These are phyloP conservation scores for Vicia faba DNA, from an alignment of 306 rosid species.

Conservation along the genomic window DNA sequence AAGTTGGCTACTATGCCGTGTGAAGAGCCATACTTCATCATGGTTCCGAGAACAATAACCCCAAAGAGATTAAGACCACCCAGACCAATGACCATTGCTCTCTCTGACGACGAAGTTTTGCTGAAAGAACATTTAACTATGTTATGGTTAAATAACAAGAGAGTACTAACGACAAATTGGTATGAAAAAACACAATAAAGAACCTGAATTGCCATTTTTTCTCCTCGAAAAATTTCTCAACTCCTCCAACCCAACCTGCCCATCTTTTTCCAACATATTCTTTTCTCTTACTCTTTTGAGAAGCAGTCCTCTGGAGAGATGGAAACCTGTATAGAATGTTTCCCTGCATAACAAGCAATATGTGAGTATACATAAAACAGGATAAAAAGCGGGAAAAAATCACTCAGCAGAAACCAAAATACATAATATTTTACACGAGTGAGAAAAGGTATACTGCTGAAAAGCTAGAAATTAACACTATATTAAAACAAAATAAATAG, in stretches of 20 bases:
- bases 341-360: constrained; percentile 72
- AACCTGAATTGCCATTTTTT: constrained; percentile 91
- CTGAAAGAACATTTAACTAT: constrained; percentile 51
- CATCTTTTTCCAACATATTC: constrained; percentile 96
- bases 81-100: constrained; percentile 81
- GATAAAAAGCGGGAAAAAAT: background rate
- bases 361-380: constrained; percentile 30
- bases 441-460: background rate
- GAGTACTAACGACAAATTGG: constrained; percentile 17
- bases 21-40: constrained; percentile 79
- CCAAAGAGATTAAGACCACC: constrained; percentile 98
- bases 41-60: constrained; percentile 87
- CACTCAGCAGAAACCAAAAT: constrained; percentile 17
- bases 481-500: constrained; percentile 16
- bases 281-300: constrained; percentile 71
- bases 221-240: constrained; percentile 81
- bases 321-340: constrained; percentile 93
- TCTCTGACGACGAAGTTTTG: constrained; percentile 70
- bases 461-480: constrained; percentile 8
- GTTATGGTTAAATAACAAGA: constrained; percentile 29
- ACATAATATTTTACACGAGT: background rate
- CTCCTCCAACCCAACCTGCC: constrained; percentile 87
- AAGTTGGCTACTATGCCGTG: constrained; percentile 32
- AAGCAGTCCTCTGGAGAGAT: constrained; percentile 89
- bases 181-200: constrained; percentile 21